Evolutionary conservation across 345 rosid species (phyloP).

Genomic region (Eutrema yunnanense): DNA sequence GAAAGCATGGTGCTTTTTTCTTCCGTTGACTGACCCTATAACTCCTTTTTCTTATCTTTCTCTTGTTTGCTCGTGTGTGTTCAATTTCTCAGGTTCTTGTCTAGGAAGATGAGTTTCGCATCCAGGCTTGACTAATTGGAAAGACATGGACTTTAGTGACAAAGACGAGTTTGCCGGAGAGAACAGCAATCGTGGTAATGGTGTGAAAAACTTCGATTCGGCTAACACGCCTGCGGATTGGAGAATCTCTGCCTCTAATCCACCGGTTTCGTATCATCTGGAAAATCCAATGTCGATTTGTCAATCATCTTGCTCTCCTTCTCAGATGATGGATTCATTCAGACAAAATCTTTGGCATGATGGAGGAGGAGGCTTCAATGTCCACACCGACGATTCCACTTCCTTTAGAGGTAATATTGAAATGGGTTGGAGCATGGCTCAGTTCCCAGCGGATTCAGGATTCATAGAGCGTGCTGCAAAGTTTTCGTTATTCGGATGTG

Average conservation of each 20-base stretch:
- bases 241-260: constrained; percentile 43
- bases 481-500: constrained; percentile 65
- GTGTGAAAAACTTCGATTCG: constrained; percentile 30
- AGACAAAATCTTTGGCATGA: constrained; percentile 52
- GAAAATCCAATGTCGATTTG: constrained; percentile 42
- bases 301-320: constrained; percentile 32
- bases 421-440: constrained; percentile 64
- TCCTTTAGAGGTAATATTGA: constrained; percentile 40
- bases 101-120: neutral
- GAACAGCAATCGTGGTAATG: constrained; percentile 35
- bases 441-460: constrained; percentile 72
- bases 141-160: constrained; percentile 52
- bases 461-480: constrained; percentile 83
- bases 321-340: constrained; percentile 55
- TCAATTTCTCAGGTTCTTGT: constrained; percentile 13
- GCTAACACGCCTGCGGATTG: constrained; percentile 46
- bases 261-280: constrained; percentile 37
- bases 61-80: constrained; percentile 20
- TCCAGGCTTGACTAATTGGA: neutral
- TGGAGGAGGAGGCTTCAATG: constrained; percentile 50
- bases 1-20: constrained; percentile 34
- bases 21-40: constrained; percentile 50
- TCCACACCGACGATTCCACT: neutral
- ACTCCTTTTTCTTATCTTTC: constrained; percentile 25
- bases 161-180: constrained; percentile 45